These are phyloP conservation scores for Pyricularia sp. DNA, from an alignment of 2,329 filamentous ascomycete species.

Conservation along the genomic window DNA sequence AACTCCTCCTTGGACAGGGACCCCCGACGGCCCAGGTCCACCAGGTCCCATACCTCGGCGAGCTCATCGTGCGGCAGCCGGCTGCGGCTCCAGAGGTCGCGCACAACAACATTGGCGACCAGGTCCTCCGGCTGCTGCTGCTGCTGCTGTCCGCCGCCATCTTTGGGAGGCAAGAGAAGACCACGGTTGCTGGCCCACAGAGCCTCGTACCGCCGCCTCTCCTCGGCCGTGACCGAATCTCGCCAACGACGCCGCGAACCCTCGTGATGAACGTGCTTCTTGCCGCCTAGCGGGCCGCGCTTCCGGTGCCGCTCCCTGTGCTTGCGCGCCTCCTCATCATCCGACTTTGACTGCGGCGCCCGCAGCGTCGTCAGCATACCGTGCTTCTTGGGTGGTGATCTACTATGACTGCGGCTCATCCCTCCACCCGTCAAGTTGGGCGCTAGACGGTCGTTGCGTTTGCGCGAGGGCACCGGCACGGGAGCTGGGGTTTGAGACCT, in stretches of 20 bases:
- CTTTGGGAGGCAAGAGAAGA: conserved; percentile 23
- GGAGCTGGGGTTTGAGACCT: conserved; percentile 26
- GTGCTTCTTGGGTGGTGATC: conserved; percentile 32
- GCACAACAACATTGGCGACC: conserved; percentile 50
- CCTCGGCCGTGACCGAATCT: conserved; percentile 60
- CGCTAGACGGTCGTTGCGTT: conserved; percentile 2
- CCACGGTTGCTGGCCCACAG: conserved; percentile 79
- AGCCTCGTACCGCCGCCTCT: conserved; percentile 74
- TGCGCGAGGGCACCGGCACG: conserved; percentile 22
- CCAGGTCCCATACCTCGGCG: conserved; percentile 68
- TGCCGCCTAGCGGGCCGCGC: conserved; percentile 30
- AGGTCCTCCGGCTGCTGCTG: not conserved
- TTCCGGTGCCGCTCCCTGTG: conserved; percentile 34
- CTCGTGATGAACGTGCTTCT: conserved; percentile 66
- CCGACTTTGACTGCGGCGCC: conserved; percentile 36
- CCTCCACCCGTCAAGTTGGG: not conserved
- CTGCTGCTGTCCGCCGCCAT: not conserved
- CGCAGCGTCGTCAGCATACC: conserved; percentile 60
- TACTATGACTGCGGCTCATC: conserved; percentile 14
- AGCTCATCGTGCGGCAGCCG: conserved; percentile 59
- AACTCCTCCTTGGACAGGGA: conserved; percentile 61
- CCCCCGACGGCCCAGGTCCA: conserved; percentile 47
- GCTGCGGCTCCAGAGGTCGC: conserved; percentile 68
- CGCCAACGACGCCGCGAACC: conserved; percentile 68
- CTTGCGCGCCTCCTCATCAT: conserved; percentile 44